phyloP scores from a whole-genome alignment of 306 rosid species.

The Pueraria montana region DNA sequence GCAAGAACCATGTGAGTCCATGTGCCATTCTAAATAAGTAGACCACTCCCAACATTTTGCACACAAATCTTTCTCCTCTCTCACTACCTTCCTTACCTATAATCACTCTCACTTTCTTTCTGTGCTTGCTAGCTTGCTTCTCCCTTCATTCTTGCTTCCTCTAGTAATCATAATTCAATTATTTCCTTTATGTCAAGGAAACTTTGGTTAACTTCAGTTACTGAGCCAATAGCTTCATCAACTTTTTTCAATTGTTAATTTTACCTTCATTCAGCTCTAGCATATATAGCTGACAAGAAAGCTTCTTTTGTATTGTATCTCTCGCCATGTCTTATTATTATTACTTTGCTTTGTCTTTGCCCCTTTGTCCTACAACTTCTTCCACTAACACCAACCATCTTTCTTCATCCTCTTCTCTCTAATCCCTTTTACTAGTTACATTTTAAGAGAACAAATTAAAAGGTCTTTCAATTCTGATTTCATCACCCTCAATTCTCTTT shows the following conservation, averaged over 20 bases:
- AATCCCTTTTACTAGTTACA: not conserved
- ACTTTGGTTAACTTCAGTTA: constrained; percentile 23
- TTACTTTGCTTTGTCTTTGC: constrained; percentile 16
- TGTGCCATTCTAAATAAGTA: constrained; percentile 72
- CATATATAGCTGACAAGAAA: not conserved
- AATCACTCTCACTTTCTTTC: constrained; percentile 25
- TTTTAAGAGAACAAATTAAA: not conserved
- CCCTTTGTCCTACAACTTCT: constrained; percentile 8
- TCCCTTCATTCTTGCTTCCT: not conserved
- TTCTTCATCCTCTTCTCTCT: constrained; percentile 22
- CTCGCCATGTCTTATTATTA: constrained; percentile 16
- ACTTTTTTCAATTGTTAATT: constrained; percentile 18
- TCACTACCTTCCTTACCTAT: constrained; percentile 14
- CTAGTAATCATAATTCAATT: constrained; percentile 9
- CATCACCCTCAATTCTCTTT: not conserved
- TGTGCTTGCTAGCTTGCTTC: not conserved
- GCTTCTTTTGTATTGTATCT: constrained; percentile 30
- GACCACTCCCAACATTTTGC: constrained; percentile 52
- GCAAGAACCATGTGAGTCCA: constrained; percentile 79
- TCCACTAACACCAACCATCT: constrained; percentile 30
- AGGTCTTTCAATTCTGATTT: constrained; percentile 4
- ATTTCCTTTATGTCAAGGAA: constrained; percentile 32
- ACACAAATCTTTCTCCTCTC: constrained; percentile 39
- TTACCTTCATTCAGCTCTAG: constrained; percentile 7
- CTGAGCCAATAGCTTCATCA: constrained; percentile 34